phyloP scores from a whole-genome alignment of 2,329 filamentous ascomycete genomes.

The Tolypocladium ophioglossoides region DNA sequence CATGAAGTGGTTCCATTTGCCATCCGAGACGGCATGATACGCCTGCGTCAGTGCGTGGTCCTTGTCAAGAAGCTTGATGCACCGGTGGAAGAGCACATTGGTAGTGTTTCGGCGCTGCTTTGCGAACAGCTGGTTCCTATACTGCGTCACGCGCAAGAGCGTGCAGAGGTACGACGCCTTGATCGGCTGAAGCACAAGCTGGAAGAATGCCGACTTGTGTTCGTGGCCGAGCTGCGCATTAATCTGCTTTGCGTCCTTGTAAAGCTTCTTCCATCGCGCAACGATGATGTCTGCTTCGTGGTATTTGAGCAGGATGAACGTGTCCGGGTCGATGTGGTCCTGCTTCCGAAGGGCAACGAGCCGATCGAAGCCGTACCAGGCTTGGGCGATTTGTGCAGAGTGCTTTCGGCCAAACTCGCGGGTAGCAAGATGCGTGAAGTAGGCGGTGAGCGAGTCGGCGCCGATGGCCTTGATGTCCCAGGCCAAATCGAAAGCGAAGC shows the following conservation, averaged over 20 bases:
- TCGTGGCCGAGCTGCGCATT: slow-evolving; percentile 29
- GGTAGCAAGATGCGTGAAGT: slow-evolving; percentile 34
- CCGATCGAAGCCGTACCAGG: slow-evolving; percentile 42
- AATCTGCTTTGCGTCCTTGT: slow-evolving; percentile 31
- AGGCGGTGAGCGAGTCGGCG: slow-evolving; percentile 24
- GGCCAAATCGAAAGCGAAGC: slow-evolving; percentile 44
- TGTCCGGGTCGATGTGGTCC: slow-evolving; percentile 45
- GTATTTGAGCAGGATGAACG: slow-evolving; percentile 49
- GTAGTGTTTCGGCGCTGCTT: slow-evolving; percentile 45
- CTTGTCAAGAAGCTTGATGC: slow-evolving; percentile 38
- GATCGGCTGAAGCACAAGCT: slow-evolving; percentile 50
- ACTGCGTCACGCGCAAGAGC: slow-evolving; percentile 33
- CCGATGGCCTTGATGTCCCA: slow-evolving; percentile 41
- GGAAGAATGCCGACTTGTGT: slow-evolving; percentile 44
- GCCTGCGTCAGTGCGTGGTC: slow-evolving; percentile 39
- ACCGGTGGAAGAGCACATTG: slow-evolving; percentile 36
- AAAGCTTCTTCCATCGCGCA: slow-evolving; percentile 39
- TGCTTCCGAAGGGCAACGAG: slow-evolving; percentile 44
- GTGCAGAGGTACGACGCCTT: slow-evolving; percentile 45
- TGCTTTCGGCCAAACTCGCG: slow-evolving; percentile 39
- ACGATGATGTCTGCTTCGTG: slow-evolving; percentile 46
- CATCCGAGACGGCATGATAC: slow-evolving; percentile 38
- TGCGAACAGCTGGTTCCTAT: slow-evolving; percentile 42
- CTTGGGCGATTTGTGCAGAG: slow-evolving; percentile 32
- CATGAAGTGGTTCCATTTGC: slow-evolving; percentile 48